Evolutionary conservation across 2,329 filamentous ascomycete species (phyloP).

Genomic region (Eutypa lata): DNA sequence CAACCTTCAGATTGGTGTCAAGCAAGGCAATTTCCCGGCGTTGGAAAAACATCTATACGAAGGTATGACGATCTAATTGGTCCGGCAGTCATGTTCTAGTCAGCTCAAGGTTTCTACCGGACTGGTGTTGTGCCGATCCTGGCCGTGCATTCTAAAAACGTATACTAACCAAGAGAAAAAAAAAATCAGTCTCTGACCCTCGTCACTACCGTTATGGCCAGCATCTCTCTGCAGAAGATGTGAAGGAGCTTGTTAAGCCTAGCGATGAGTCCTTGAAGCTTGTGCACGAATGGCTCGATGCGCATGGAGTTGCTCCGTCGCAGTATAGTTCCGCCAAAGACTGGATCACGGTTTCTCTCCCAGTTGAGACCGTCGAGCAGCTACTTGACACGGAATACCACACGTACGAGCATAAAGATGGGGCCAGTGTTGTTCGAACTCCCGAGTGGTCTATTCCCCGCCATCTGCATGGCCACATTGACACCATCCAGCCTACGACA

Average conservation of each 20-base stretch:
- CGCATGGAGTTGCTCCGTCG: constrained; percentile 45
- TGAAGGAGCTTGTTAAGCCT: constrained; percentile 52
- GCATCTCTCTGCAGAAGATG: constrained; percentile 48
- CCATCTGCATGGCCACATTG: constrained; percentile 56
- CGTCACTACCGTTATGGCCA: constrained; percentile 51
- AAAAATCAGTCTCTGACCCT: constrained; percentile 45
- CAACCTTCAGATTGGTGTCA: constrained; percentile 55
- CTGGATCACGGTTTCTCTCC: constrained; percentile 52
- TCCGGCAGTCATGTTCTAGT: neutral
- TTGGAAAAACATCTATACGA: constrained; percentile 50
- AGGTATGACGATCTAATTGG: constrained; percentile 13
- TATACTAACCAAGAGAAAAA: constrained; percentile 1
- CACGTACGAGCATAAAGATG: constrained; percentile 52
- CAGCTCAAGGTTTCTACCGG: too few relatives aligned
- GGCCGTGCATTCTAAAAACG: too few relatives aligned
- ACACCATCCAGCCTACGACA: constrained; percentile 59
- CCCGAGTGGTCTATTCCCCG: constrained; percentile 55
- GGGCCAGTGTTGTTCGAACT: constrained; percentile 48
- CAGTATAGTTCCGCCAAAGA: constrained; percentile 53
- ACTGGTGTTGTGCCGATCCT: too few relatives aligned
- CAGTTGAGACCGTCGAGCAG: constrained; percentile 48
- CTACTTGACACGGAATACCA: constrained; percentile 51
- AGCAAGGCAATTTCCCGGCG: constrained; percentile 53
- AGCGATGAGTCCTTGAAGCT: constrained; percentile 46
- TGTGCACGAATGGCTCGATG: constrained; percentile 53